phyloP scores from a whole-genome alignment of 129 eudicot species.

The Mikania micrantha region DNA sequence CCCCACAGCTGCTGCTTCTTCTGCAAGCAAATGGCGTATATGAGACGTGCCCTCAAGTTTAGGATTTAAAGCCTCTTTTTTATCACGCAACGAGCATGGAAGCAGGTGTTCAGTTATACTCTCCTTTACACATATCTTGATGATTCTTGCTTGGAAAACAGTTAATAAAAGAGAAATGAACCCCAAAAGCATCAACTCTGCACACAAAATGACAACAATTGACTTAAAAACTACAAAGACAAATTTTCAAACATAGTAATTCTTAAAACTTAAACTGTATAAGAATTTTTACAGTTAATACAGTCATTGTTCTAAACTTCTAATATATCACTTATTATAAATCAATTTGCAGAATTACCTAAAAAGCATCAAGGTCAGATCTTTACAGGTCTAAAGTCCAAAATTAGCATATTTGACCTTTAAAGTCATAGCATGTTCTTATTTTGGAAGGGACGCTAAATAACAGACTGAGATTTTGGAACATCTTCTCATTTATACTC shows the following conservation, averaged over 20 bases:
- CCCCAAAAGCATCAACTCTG: conserved; percentile 81
- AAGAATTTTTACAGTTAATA: background rate
- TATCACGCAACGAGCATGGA: conserved; percentile 37
- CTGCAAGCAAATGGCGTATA: conserved; percentile 56
- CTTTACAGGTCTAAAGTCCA: background rate
- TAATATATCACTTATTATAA: background rate
- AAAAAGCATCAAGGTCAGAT: background rate
- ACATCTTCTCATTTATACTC: background rate
- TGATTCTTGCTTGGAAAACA: conserved; percentile 47
- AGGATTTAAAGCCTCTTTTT: background rate
- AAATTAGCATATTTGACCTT: background rate
- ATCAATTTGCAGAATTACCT: background rate
- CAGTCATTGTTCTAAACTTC: background rate
- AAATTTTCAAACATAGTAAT: background rate
- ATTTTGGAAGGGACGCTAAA: background rate
- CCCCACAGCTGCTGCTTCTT: conserved; percentile 22
- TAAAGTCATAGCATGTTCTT: background rate
- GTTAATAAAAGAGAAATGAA: conserved; percentile 68
- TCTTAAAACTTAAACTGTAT: background rate
- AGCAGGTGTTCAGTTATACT: conserved; percentile 43
- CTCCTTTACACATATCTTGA: conserved; percentile 40
- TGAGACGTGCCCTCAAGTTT: conserved; percentile 30
- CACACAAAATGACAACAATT: conserved; percentile 1
- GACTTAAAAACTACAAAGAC: background rate
- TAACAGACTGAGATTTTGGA: background rate